Percentiles rank a stretch among this genome's conserved stretches.
phyloP scores from a whole-genome alignment of 2,329 filamentous ascomycete genomes.

The Epichloe aotearoae region DNA sequence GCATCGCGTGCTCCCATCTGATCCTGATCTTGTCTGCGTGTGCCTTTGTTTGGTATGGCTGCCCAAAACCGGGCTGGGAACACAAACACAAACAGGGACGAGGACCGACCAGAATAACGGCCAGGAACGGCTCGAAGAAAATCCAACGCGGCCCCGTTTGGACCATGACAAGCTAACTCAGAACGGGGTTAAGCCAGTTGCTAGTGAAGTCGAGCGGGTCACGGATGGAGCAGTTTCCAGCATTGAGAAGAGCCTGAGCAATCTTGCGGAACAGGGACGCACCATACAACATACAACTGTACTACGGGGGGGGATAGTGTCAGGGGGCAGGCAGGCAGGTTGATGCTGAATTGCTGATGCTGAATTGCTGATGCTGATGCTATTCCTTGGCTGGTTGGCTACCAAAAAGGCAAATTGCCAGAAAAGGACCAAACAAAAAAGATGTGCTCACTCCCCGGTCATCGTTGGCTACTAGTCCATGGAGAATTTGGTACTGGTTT shows the following conservation, averaged over 20 bases:
- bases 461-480: too few relatives aligned
- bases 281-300: too few relatives aligned
- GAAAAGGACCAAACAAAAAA: too few relatives aligned
- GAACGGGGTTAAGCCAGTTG: not conserved
- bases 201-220: not conserved
- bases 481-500: too few relatives aligned
- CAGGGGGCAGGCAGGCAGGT: not conserved
- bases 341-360: too few relatives aligned
- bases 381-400: too few relatives aligned
- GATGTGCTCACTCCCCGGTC: too few relatives aligned
- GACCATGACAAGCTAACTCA: not conserved
- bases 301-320: not conserved
- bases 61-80: not conserved
- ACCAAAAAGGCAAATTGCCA: too few relatives aligned
- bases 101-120: not conserved
- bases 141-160: not conserved
- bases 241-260: slow-evolving; percentile 1
- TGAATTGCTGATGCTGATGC: too few relatives aligned
- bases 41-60: too few relatives aligned
- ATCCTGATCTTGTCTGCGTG: not conserved
- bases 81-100: not conserved
- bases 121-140: not conserved
- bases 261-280: slow-evolving; percentile 2
- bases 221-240: not conserved
- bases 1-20: not conserved